Evolutionary conservation across 78 protist species (phyloP).

Genomic region (Dictyostelium firmibasis): DNA sequence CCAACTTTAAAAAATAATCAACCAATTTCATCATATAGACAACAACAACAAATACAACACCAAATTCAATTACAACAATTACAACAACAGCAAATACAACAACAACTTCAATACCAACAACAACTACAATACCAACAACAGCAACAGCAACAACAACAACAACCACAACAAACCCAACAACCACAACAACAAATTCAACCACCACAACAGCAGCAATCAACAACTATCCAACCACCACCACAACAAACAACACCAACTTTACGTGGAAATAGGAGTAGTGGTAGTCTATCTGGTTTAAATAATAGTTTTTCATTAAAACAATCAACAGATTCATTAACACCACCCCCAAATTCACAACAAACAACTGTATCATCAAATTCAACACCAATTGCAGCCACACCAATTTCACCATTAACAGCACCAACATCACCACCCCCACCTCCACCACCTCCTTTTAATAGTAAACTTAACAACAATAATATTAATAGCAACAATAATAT

Average conservation of each 20-base stretch:
- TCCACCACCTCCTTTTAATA: background rate
- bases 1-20: background rate
- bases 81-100: background rate
- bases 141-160: background rate
- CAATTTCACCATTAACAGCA: conserved; percentile 8
- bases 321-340: conserved; percentile 56
- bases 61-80: background rate
- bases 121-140: background rate
- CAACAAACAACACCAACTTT: background rate
- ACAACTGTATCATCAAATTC: background rate
- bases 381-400: conserved; percentile 29
- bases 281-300: background rate
- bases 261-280: background rate
- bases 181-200: background rate
- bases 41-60: background rate
- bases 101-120: background rate
- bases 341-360: conserved; percentile 25
- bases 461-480: background rate
- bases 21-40: conserved; percentile 9
- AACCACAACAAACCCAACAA: background rate
- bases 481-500: background rate
- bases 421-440: conserved; percentile 32
- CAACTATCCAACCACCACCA: background rate
- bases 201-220: background rate
- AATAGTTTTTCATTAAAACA: conserved; percentile 15